Base-by-base conservation (phyloP, 768 basidiomycete species). In the Amanita rubescens region DNA sequence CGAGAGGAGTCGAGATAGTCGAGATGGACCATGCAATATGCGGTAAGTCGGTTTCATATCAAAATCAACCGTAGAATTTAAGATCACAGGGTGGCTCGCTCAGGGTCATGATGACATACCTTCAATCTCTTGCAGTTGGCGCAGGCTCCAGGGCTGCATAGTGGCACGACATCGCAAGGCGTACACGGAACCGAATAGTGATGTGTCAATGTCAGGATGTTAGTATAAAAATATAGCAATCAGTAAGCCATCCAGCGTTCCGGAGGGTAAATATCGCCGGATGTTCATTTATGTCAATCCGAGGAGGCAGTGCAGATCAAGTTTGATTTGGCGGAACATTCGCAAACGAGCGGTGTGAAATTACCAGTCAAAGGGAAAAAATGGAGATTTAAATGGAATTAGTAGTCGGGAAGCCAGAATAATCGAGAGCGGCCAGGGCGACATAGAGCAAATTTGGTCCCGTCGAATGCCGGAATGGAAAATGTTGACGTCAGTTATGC, bases 121-220 rank as follows among this genome's bases (percentile, higher is more conserved):
- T 92, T 92, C 62, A 91, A 81, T 63, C 83, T 86, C 68, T 90
- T 92, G 78, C 90, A 92, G 63, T 91, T 82, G 3, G 79, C 85
- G 67, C 90, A 92, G 39, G 90, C 90, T 54, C 90, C 87, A 57
- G 84, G 82, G 39, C 88, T 91, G 65, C 46, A 39, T 25, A 49
- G 1, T 30, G 15, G 27, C 34, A 38, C 51, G 35, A 14, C 30
- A 56, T 44, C 38, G 7, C 37, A 43, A 43, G 19, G 42, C 20
- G 25, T 53, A 39, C 34, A 49, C 12, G 22, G 12, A 24, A 55
- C 17, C 20, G 14, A 33, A 34, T 27, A 46, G 22, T 19, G 22
- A 33, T 15, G 27, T 43, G 53, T 46, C 44, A 45, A 22, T 14
- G 33, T 41, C 42, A 17, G 24, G 32, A 35, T 25, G 27, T 24